Percentiles rank a stretch among this genome's conserved stretches.
phyloP scores from a whole-genome alignment of 2,329 filamentous ascomycete genomes.

The Nemania serpens region DNA sequence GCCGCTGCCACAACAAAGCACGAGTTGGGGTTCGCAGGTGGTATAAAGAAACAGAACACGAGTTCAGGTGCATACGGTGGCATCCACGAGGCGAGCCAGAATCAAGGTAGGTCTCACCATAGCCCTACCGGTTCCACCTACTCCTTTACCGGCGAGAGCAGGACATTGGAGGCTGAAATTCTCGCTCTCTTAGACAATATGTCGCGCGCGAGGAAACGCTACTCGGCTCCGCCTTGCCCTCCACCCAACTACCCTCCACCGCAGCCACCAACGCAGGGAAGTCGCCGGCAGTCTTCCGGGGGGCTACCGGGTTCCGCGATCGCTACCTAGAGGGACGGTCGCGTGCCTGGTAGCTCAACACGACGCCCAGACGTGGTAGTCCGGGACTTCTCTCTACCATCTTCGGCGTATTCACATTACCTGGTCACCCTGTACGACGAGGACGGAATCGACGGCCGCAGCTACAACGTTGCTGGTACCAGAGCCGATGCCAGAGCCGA shows the following conservation, averaged over 20 bases:
- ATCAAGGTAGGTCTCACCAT: constrained; percentile 1
- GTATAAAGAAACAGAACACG: background rate
- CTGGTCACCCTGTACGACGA: constrained; percentile 4
- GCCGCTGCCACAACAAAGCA: background rate
- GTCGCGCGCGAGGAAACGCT: background rate
- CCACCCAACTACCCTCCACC: constrained; percentile 16
- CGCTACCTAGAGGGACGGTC: constrained; percentile 7
- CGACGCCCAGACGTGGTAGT: constrained; percentile 2
- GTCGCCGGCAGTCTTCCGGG: background rate
- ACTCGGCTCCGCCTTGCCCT: background rate
- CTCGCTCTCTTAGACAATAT: background rate
- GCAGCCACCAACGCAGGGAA: background rate
- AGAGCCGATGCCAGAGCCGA: background rate
- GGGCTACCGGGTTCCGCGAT: background rate
- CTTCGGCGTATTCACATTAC: background rate
- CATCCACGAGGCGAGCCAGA: background rate
- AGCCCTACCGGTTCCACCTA: background rate
- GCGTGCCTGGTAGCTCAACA: background rate
- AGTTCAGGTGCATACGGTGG: background rate
- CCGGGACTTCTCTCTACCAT: constrained; percentile 17
- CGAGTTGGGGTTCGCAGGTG: background rate
- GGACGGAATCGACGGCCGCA: background rate
- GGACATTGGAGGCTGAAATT: background rate
- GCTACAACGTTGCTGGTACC: background rate
- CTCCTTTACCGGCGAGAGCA: background rate